A percentile compares a stretch with the other conserved stretches of the same genome.
Evolutionary conservation across 192 early-diverging fungal species (phyloP).

Genomic region (Podochytrium sp.): DNA sequence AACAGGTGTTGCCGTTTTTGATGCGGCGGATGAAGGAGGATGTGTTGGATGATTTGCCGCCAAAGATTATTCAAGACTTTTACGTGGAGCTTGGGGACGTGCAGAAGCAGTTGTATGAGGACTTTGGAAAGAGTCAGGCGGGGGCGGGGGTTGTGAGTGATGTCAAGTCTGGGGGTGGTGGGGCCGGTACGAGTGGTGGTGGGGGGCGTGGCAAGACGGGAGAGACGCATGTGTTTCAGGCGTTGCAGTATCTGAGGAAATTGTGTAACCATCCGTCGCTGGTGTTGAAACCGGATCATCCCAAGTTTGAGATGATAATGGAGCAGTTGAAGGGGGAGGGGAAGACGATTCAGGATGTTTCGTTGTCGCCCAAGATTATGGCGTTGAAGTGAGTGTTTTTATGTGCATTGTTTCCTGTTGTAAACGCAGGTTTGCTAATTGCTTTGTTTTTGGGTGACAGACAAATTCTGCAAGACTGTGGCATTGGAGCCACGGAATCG

Average conservation of each 20-base stretch:
- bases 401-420: slow-evolving; percentile 6
- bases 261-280: slow-evolving; percentile 91
- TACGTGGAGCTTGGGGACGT: slow-evolving; percentile 93
- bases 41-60: slow-evolving; percentile 93
- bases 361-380: slow-evolving; percentile 87
- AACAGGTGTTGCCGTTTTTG: slow-evolving; percentile 95
- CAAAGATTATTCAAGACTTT: slow-evolving; percentile 99
- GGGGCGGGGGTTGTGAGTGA: slow-evolving; percentile 47
- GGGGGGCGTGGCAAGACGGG: slow-evolving; percentile 47
- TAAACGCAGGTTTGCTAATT: background rate
- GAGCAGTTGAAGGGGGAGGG: slow-evolving; percentile 53
- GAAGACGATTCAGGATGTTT: slow-evolving; percentile 65
- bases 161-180: slow-evolving; percentile 25
- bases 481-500: slow-evolving; percentile 77
- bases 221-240: slow-evolving; percentile 95
- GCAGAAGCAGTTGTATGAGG: slow-evolving; percentile 91
- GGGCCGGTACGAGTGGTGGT: background rate
- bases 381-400: slow-evolving; percentile 70
- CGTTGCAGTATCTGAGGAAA: slow-evolving; percentile 92
- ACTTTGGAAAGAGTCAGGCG: slow-evolving; percentile 76
- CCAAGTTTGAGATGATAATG: slow-evolving; percentile 74
- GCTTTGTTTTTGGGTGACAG: too few species aligned
- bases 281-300: slow-evolving; percentile 88
- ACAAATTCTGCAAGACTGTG: slow-evolving; percentile 91
- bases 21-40: slow-evolving; percentile 97